Evolutionary conservation across 805 yeast species (phyloP), one percentile per base, ranked within the genome.

Genomic region (Tetrapisispora iriomotensis): DNA sequence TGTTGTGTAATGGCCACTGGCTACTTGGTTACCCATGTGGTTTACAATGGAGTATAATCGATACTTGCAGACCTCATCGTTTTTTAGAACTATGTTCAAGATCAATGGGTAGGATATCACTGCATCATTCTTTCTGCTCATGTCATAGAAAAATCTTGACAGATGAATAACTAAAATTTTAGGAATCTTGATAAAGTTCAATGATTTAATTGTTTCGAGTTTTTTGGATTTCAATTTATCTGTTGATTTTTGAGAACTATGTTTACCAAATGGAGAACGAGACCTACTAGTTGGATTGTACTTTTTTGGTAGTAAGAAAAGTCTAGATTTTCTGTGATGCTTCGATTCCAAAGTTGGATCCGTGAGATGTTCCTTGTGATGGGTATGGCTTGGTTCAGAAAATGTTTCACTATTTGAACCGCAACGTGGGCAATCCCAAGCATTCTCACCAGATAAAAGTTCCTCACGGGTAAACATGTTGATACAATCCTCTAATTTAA

Each of bases 361-460:
- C 14, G 29, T 26, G 15, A 21, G 14, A 4, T 32, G 29, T 8
- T 22, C 29, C 12, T 36, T 28, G 13, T 19, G 29, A 26, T 37
- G 36, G 2, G 26, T 29, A 24, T 19, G 17, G 20, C 20, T 20
- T 3, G 17, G 3, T 24, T n/a, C 29, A 22, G 18, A 10, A 21
- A 18, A 26, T 12, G 14, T 19, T 14, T 31, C 21, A 31, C 35
- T 40, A 9, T 41, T 31, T 15, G 48, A 36, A 1, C 58, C 56
- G 62, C 94, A 82, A 39, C 75, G 73, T 7, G 92, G 88, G 64
- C 94, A 82, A 46, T 79, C 74, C 94, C 94, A 82, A 1, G 92
- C 84, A 60, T 82, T 82, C 6, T 79, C 88, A 20, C 85, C 81
- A 7, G 69, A 67, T 37, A 82, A 59, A 3, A 77, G 66, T 55